Evolutionary conservation across 345 rosid species (phyloP), one percentile per base, ranked within the genome.

Genomic region (Lepidium africanum): DNA sequence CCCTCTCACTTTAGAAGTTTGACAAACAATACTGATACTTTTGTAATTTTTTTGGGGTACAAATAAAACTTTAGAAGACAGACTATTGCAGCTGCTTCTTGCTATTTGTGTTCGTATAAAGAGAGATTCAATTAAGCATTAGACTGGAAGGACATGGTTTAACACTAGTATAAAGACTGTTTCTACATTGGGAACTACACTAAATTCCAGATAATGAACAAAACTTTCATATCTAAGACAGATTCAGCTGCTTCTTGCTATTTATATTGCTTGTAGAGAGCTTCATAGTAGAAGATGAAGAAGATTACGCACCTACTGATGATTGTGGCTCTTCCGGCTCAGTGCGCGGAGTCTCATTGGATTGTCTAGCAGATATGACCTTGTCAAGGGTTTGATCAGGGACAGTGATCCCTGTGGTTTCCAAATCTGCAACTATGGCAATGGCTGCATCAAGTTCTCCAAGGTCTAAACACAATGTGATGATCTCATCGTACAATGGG

Each of bases 361-460:
- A 74, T 70, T 86, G 96, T 72, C 81, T 85, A 59, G 86, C 96
- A 63, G 87, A 79, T 59, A 93, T 93, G 48, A 90, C 92, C 71
- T 70, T 67, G 81, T 88, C 96, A 10, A 93, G 74, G 47, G 87
- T 93, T 71, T 87, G 77, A 43, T 82, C 89, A 3, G 89, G 88
- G 5, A 87, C 92, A 0, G 79, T 27, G 37, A 90, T 83, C 69
- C 97, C 96, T 10, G 87, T 50, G 1, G 86, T 80, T 80, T 90
- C 97, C 86, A 90, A 72, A 64, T 90, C 97, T 3, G 97, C 96
- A 21, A 90, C 95, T 59, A 93, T 88, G 6, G 94, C 97, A 51
- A 93, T 65, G 33, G 95, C 95, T 5, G 96, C 97, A 48, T 93
- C 97, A 63, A 88, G 83, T 65, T 93, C 98, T 65, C 92, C 94